Evolutionary conservation across 805 yeast genomes (phyloP).

Genomic region (Soucietia sequanensis): DNA sequence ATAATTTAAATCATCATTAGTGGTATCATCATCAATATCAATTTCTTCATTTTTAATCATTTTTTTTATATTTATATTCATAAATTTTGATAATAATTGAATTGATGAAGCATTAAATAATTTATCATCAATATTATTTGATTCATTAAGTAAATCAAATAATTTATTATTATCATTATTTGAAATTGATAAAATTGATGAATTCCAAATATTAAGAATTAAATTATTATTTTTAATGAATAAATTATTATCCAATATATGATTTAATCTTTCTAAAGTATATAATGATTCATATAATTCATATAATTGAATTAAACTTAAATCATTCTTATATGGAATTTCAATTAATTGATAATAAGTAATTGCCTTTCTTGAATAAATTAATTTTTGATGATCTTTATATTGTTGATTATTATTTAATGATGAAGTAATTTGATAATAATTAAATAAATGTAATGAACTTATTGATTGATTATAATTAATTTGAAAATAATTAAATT

Average conservation of each 20-base stretch:
- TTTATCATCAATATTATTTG: constrained; percentile 4
- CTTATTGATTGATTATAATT: constrained; percentile 29
- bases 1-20: neutral
- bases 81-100: constrained; percentile 1
- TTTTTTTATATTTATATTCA: neutral
- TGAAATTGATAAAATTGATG: neutral
- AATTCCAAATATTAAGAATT: constrained; percentile 15
- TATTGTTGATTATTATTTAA: constrained; percentile 14
- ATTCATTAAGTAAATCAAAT: constrained; percentile 4
- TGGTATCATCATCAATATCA: neutral
- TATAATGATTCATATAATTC: constrained; percentile 32
- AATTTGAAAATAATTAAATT: constrained; percentile 17
- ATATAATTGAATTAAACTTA: constrained; percentile 18
- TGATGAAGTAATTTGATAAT: constrained; percentile 28
- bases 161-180: constrained; percentile 5
- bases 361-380: constrained; percentile 26
- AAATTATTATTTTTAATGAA: constrained; percentile 14
- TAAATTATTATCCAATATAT: constrained; percentile 16
- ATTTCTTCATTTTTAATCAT: neutral
- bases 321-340: constrained; percentile 19
- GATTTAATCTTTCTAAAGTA: constrained; percentile 24
- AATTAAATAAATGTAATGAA: constrained; percentile 28
- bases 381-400: constrained; percentile 31
- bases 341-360: constrained; percentile 31
- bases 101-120: constrained; percentile 8